Conservation (phyloP, 805 yeast genomes). For the Barnettozyma pratensis region DNA sequence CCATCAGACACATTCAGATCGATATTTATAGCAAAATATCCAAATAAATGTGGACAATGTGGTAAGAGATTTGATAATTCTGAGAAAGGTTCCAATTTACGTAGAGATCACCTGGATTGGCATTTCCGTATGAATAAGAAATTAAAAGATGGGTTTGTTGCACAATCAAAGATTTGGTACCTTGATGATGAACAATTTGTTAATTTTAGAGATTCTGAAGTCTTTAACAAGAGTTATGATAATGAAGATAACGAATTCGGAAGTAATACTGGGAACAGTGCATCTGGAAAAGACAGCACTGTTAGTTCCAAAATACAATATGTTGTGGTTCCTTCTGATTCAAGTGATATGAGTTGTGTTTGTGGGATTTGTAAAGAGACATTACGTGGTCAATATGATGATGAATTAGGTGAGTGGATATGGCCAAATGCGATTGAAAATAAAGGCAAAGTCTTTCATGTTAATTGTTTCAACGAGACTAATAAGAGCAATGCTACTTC, state of each 20-base stretch:
- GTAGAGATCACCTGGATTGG: slow-evolving; percentile 85
- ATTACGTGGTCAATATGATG: slow-evolving; percentile 61
- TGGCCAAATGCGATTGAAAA: slow-evolving; percentile 63
- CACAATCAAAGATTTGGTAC: slow-evolving; percentile 82
- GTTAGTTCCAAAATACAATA: slow-evolving; percentile 31
- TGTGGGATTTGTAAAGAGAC: slow-evolving; percentile 73
- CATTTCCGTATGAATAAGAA: slow-evolving; percentile 89
- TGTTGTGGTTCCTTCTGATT: slow-evolving; percentile 63
- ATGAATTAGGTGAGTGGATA: slow-evolving; percentile 75
- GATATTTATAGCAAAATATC: slow-evolving; percentile 30
- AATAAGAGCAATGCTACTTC: slow-evolving; percentile 7
- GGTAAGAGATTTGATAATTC: slow-evolving; percentile 77
- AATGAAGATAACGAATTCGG: slow-evolving; percentile 5
- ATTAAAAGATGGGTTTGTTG: slow-evolving; percentile 45
- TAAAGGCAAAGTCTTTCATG: slow-evolving; percentile 53
- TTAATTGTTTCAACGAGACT: slow-evolving; percentile 67
- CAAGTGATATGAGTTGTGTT: slow-evolving; percentile 47
- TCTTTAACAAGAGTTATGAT: slow-evolving; percentile 18
- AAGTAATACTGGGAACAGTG: not conserved
- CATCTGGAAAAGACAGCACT: slow-evolving; percentile 7
- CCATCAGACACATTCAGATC: slow-evolving; percentile 34
- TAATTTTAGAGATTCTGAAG: slow-evolving; percentile 63
- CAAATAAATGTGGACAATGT: slow-evolving; percentile 84
- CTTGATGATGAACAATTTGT: slow-evolving; percentile 69
- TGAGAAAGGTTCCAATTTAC: slow-evolving; percentile 44